Evolutionary conservation across 495 filamentous ascomycete genomes (phyloP).

Genomic region (Penicillium diatomitis): DNA sequence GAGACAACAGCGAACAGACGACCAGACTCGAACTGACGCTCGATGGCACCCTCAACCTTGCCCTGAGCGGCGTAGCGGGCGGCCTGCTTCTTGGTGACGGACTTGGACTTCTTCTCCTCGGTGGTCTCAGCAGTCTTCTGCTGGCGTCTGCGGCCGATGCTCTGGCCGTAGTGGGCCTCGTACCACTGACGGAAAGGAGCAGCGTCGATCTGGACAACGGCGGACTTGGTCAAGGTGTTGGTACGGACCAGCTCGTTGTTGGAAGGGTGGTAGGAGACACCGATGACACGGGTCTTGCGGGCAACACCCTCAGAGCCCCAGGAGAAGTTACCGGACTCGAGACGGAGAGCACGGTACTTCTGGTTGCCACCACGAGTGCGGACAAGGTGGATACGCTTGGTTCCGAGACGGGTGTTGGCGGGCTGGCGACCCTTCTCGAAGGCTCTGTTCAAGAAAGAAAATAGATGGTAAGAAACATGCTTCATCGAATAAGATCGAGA

Average conservation of each 20-base stretch:
- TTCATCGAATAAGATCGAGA: background rate
- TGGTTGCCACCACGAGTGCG: constrained; percentile 97
- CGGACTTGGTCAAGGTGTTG: constrained; percentile 98
- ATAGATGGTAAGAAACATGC: constrained; percentile 7
- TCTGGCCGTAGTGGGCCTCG: constrained; percentile 95
- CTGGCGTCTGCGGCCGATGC: constrained; percentile 83
- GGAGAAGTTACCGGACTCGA: constrained; percentile 98
- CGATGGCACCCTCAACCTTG: constrained; percentile 87
- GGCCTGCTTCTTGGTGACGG: constrained; percentile 91
- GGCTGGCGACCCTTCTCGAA: constrained; percentile 99
- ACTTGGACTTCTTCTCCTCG: constrained; percentile 86
- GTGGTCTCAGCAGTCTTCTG: constrained; percentile 53
- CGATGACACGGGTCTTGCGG: constrained; percentile 98
- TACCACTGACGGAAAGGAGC: constrained; percentile 99
- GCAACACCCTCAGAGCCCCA: constrained; percentile 96
- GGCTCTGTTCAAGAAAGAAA: constrained; percentile 52
- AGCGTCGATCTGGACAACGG: constrained; percentile 97
- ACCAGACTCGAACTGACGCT: constrained; percentile 98
- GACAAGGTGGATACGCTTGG: constrained; percentile 97
- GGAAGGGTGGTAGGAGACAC: constrained; percentile 94
- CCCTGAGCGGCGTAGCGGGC: constrained; percentile 66
- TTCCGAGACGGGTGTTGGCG: constrained; percentile 96
- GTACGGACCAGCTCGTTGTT: constrained; percentile 99
- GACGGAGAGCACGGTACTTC: constrained; percentile 98
- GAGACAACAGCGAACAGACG: constrained; percentile 89